Evolutionary conservation across 1,284 basidiomycete genomes (phyloP), one percentile per base, ranked within the genome.

Genomic region (Ceratobasidium theobromae): DNA sequence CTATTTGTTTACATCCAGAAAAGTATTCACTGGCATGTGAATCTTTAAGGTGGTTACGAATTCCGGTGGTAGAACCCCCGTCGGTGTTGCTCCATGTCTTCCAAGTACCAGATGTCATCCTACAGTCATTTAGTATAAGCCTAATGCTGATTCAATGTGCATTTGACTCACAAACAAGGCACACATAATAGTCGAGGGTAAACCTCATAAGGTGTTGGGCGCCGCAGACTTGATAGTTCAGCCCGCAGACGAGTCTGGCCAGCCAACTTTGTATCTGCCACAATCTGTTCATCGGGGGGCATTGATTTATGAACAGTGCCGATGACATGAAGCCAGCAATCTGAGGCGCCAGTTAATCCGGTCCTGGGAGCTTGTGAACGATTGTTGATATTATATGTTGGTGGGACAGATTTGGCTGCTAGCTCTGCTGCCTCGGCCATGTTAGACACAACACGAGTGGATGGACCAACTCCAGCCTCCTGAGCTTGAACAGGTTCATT

Each of bases 161-260:
- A 3, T 12, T 4, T 4, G 23, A 55, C 33, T 55, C 25, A 55
- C 53, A 55, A 14, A 27, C 53, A 55, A 14, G 14, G 33, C 9
- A 55, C 23, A 25, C 35, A 41, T 12, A 55, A 33, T 27, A 55
- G 53, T 27, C 53, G 33, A 40, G 53, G 35, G 25, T 18, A 53
- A 8, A 21, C n/a, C n/a, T 16, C 6, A n/a, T 33, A 11, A 35
- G 51, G 51, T 35, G n/a, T n/a, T n/a, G n/a, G 25, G 51, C 16
- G 23, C 18, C 4, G 28, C 18, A 18, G 12, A 33, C 38, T 6
- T 4, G 16, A 33, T n/a, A 21, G 35, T 27, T 32, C n/a, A 40
- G 38, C n/a, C 41, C 23, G 9, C 14, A 8, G 33, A 38, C 4
- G 5, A 33, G 30, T 4, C 14, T n/a, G n/a, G n/a, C n/a, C n/a